A percentile compares a stretch with the other conserved stretches of the same genome.
These are phyloP conservation scores for Mortierella sp. DNA, from an alignment of 371 early-diverging fungal species.

Conservation along the genomic window DNA sequence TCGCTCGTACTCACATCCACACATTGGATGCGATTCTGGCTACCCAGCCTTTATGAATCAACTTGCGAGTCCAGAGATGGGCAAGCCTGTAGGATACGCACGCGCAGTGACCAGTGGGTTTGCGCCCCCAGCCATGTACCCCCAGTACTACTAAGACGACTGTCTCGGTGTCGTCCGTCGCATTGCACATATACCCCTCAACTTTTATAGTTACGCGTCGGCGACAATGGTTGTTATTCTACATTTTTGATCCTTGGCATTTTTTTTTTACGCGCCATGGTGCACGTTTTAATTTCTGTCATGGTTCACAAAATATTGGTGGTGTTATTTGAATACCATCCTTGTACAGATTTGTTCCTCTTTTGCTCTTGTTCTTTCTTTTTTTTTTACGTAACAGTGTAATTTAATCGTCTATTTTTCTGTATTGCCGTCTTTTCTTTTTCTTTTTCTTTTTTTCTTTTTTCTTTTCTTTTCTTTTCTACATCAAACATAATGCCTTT, in stretches of 20 bases:
- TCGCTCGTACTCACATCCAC: background rate
- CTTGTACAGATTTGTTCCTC: background rate
- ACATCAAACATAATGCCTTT: background rate
- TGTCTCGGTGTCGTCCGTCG: background rate
- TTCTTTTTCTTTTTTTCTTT: background rate
- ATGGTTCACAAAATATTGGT: no score
- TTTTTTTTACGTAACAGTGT: background rate
- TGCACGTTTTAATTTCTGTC: background rate
- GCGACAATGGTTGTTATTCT: background rate
- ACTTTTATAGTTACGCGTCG: background rate
- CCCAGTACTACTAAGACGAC: conserved; percentile 26
- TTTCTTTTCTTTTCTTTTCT: conserved; percentile 1
- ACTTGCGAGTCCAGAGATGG: conserved; percentile 16
- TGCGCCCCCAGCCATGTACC: background rate
- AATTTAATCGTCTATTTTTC: background rate
- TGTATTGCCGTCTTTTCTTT: no score
- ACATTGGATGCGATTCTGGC: conserved; percentile 8
- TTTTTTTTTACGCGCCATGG: background rate
- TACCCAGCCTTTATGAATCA: conserved; percentile 8
- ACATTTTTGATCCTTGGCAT: background rate
- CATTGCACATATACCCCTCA: background rate
- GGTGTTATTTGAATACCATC: no score
- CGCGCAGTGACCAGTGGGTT: background rate
- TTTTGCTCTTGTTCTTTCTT: background rate
- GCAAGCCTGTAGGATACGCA: conserved; percentile 10